Conservation (phyloP, 2,329 filamentous ascomycete species). For the Dothideomycetes sp. region DNA sequence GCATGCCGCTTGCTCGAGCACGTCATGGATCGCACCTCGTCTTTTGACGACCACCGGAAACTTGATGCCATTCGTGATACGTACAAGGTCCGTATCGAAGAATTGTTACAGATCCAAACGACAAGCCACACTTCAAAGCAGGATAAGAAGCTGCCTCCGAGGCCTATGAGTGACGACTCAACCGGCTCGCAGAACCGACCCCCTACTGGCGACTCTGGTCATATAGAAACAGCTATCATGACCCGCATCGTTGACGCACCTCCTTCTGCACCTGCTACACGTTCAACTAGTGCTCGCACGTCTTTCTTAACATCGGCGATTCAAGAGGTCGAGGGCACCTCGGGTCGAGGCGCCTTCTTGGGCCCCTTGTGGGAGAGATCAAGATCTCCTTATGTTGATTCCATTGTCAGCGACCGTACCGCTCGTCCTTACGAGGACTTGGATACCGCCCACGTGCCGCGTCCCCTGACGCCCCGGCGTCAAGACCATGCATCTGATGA, state of each 20-base stretch:
- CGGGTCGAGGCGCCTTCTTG: slow-evolving; percentile 12
- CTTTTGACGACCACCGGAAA: slow-evolving; percentile 80
- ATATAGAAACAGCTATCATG: slow-evolving; percentile 46
- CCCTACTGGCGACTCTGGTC: slow-evolving; percentile 25
- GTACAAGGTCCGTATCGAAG: slow-evolving; percentile 81
- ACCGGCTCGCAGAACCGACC: slow-evolving; percentile 4
- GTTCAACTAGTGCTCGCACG: slow-evolving; percentile 21
- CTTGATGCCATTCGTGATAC: slow-evolving; percentile 86
- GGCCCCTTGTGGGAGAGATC: slow-evolving; percentile 18
- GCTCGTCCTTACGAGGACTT: slow-evolving; percentile 10
- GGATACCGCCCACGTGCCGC: slow-evolving; percentile 49
- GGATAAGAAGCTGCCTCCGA: slow-evolving; percentile 68
- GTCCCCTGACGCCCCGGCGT: slow-evolving; percentile 60
- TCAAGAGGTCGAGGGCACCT: slow-evolving; percentile 29
- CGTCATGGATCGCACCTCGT: slow-evolving; percentile 75
- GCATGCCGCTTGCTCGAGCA: slow-evolving; percentile 81
- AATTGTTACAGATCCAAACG: slow-evolving; percentile 62
- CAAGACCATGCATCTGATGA: slow-evolving; percentile 19
- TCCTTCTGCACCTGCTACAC: slow-evolving; percentile 22
- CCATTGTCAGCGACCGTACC: slow-evolving; percentile 4
- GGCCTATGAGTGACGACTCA: slow-evolving; percentile 52
- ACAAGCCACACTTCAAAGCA: slow-evolving; percentile 34
- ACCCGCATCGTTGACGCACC: slow-evolving; percentile 40
- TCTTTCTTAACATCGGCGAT: slow-evolving; percentile 35
- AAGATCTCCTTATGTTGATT: slow-evolving; percentile 14